Conservation (phyloP, 1,284 basidiomycete species). For the Filobasidium uniguttulatum region DNA sequence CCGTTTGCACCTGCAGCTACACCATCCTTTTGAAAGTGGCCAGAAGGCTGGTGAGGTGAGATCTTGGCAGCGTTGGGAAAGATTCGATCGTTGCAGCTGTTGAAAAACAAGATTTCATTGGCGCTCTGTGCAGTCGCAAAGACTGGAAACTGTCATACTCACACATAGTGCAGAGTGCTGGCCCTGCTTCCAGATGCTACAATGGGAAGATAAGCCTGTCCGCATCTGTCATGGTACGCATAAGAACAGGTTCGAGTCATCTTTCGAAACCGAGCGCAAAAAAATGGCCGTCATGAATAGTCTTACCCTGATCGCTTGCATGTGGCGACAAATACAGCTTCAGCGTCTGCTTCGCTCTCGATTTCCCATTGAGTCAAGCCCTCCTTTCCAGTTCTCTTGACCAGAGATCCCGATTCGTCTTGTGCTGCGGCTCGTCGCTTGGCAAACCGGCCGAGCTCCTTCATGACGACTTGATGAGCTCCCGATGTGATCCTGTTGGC, state of each 20-base stretch:
- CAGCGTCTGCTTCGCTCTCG: conserved; percentile 76
- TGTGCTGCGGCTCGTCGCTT: conserved; percentile 30
- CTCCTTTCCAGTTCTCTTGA: conserved; percentile 43
- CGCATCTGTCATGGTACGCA: conserved; percentile 42
- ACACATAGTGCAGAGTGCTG: conserved; percentile 77
- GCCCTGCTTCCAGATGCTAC: conserved; percentile 70
- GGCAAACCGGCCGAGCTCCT: conserved; percentile 65
- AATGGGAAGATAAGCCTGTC: conserved; percentile 81
- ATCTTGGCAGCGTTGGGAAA: conserved; percentile 25
- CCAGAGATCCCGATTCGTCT: conserved; percentile 35
- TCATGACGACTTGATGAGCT: conserved; percentile 80
- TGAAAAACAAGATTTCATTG: conserved; percentile 11
- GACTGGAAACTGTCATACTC: conserved; percentile 42
- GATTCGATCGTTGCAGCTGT: conserved; percentile 32
- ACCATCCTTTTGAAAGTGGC: too few species aligned
- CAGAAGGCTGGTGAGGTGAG: conserved; percentile 20
- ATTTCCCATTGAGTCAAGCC: conserved; percentile 63
- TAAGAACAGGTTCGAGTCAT: not conserved
- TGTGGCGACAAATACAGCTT: conserved; percentile 76
- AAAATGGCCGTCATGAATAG: not conserved
- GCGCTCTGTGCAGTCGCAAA: not conserved
- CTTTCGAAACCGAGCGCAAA: too few species aligned
- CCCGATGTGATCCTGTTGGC: conserved; percentile 73
- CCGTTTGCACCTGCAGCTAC: too few species aligned
- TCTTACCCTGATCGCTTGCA: conserved; percentile 68